Conservation (phyloP, 371 early-diverging fungal species). For the Cladochytrium tenue region DNA sequence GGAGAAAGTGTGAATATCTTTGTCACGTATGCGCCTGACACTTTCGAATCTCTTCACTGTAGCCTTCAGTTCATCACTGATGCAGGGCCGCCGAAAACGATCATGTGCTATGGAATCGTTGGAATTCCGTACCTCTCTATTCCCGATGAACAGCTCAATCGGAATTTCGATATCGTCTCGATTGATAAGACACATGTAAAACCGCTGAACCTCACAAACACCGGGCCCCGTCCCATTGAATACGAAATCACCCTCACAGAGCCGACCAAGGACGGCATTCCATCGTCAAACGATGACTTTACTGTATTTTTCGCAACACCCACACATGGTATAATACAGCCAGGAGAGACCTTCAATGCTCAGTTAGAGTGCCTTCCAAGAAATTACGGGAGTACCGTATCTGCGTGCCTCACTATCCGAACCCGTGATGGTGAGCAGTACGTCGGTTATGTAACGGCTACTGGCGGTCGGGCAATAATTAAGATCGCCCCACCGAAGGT, state of each 20-base stretch:
- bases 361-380: slow-evolving; percentile 38
- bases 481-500: slow-evolving; percentile 46
- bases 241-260: slow-evolving; percentile 37
- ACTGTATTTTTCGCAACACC: slow-evolving; percentile 51
- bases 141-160: slow-evolving; percentile 28
- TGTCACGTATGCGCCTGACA: slow-evolving; percentile 39
- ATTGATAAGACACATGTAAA: slow-evolving; percentile 42
- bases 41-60: slow-evolving; percentile 42
- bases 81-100: slow-evolving; percentile 39
- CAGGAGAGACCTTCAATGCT: slow-evolving; percentile 26
- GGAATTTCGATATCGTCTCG: slow-evolving; percentile 55
- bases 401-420: slow-evolving; percentile 39
- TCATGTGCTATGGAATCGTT: slow-evolving; percentile 59
- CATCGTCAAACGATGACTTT: slow-evolving; percentile 35
- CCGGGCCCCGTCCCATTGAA: slow-evolving; percentile 45
- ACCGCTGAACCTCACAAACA: slow-evolving; percentile 46
- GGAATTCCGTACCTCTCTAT: slow-evolving; percentile 58
- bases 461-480: slow-evolving; percentile 60
- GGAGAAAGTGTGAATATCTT: slow-evolving; percentile 27
- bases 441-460: slow-evolving; percentile 35
- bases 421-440: slow-evolving; percentile 57
- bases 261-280: slow-evolving; percentile 33
- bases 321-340: slow-evolving; percentile 37
- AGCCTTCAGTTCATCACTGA: slow-evolving; percentile 51
- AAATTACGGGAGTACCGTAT: slow-evolving; percentile 40